Percentiles rank a stretch among this genome's conserved stretches.
phyloP scores from a whole-genome alignment of 2,329 filamentous ascomycete genomes.

The Xylaria sp. region DNA sequence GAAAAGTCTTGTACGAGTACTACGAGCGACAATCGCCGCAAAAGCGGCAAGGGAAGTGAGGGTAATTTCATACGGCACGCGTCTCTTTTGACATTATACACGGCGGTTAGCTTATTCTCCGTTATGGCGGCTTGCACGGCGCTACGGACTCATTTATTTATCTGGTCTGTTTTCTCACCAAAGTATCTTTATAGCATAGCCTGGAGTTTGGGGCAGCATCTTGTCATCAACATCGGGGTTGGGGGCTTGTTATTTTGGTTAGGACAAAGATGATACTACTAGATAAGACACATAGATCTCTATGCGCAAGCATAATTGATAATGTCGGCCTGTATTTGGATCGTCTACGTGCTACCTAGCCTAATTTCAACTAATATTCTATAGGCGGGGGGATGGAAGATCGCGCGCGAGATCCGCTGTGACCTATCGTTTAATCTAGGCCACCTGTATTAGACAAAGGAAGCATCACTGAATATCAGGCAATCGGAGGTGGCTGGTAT shows the following conservation, averaged over 20 bases:
- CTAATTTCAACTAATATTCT: background rate
- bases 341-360: background rate
- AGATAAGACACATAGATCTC: background rate
- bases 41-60: conserved; percentile 26
- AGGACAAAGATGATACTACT: conserved; percentile 47
- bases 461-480: background rate
- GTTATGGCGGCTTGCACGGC: conserved; percentile 91
- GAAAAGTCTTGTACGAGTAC: conserved; percentile 20
- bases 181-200: conserved; percentile 94
- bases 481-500: background rate
- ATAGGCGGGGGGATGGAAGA: no score
- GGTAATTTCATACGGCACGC: conserved; percentile 64
- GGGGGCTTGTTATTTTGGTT: conserved; percentile 69
- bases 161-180: conserved; percentile 98
- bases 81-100: conserved; percentile 75
- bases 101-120: conserved; percentile 70
- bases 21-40: conserved; percentile 30
- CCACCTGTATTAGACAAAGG: no score
- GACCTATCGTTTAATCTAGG: background rate
- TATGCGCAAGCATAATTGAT: conserved; percentile 9
- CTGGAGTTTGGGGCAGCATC: conserved; percentile 87
- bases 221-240: conserved; percentile 74
- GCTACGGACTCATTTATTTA: conserved; percentile 89
- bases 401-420: background rate
- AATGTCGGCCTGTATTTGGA: background rate